Conservation (phyloP, 116 monocot genomes). For the Cymodocea nodosa region DNA sequence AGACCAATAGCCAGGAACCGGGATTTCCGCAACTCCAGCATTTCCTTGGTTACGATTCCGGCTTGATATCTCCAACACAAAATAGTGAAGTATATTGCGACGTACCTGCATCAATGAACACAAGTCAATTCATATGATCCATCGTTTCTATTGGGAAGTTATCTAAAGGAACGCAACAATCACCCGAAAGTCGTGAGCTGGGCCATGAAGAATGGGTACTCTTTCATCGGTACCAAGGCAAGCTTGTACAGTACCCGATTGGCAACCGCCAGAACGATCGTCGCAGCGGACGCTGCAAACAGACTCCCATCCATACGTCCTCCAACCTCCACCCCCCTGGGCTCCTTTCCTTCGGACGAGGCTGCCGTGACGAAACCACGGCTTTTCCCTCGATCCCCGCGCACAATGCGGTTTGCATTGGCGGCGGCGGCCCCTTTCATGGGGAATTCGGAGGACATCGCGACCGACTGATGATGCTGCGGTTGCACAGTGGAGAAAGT, state of each 20-base stretch:
- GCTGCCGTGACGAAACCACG: background rate
- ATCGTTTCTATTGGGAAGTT: background rate
- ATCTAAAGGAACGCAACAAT: background rate
- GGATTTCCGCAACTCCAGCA: conserved; percentile 78
- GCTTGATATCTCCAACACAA: conserved; percentile 44
- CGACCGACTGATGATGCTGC: too few species aligned
- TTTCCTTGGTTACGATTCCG: conserved; percentile 74
- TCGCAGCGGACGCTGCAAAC: conserved; percentile 30
- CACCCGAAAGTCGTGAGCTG: conserved; percentile 96
- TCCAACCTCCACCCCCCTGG: background rate
- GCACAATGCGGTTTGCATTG: background rate
- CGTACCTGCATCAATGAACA: conserved; percentile 57
- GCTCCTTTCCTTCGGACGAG: background rate
- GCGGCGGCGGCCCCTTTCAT: too few species aligned
- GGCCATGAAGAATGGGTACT: conserved; percentile 94
- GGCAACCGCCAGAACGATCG: conserved; percentile 60
- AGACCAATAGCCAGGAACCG: conserved; percentile 67
- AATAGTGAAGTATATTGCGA: conserved; percentile 78
- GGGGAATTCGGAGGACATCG: too few species aligned
- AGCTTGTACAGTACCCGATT: conserved; percentile 95
- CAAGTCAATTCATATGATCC: background rate
- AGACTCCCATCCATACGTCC: conserved; percentile 23
- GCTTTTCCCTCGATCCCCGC: background rate
- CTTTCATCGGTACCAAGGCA: conserved; percentile 83
- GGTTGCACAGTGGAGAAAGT: too few species aligned